Evolutionary conservation across 2,329 filamentous ascomycete genomes (phyloP).

Genomic region (Exserohilum rostratum): DNA sequence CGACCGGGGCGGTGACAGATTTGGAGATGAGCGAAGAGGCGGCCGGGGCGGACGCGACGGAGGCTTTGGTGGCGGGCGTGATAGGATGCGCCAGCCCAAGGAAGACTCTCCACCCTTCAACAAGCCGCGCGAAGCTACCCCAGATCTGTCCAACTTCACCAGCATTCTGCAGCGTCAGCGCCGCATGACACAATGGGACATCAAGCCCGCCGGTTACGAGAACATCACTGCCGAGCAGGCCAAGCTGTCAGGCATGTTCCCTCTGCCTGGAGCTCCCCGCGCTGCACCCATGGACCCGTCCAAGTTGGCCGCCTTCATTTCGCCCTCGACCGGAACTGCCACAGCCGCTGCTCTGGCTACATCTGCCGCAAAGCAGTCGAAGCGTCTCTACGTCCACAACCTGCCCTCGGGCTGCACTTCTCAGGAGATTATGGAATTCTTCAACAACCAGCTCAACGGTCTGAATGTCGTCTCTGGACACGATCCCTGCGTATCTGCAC

Average conservation of each 20-base stretch:
- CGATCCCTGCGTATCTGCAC: constrained; percentile 84
- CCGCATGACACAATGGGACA: constrained; percentile 97
- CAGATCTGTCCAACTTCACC: constrained; percentile 87
- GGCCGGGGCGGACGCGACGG: constrained; percentile 34
- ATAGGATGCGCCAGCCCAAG: constrained; percentile 66
- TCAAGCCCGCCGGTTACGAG: constrained; percentile 97
- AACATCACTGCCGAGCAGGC: constrained; percentile 98
- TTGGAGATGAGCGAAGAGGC: constrained; percentile 48
- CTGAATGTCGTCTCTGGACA: constrained; percentile 84
- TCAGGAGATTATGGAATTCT: constrained; percentile 79
- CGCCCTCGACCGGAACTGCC: constrained; percentile 75
- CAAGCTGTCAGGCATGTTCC: constrained; percentile 98
- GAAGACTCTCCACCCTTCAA: constrained; percentile 76
- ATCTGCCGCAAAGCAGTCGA: constrained; percentile 90
- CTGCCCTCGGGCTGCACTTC: constrained; percentile 75
- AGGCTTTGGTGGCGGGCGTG: constrained; percentile 47
- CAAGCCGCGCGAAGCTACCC: constrained; percentile 94
- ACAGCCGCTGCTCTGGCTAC: constrained; percentile 85
- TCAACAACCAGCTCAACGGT: constrained; percentile 97
- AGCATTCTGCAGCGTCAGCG: constrained; percentile 85
- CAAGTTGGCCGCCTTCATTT: constrained; percentile 94
- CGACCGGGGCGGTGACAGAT: constrained; percentile 57
- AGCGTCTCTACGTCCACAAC: constrained; percentile 87
- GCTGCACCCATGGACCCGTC: constrained; percentile 95
- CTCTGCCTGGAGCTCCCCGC: constrained; percentile 89